Base-by-base conservation (phyloP, 78 protist species). In the Dictyostelium intermedium region DNA sequence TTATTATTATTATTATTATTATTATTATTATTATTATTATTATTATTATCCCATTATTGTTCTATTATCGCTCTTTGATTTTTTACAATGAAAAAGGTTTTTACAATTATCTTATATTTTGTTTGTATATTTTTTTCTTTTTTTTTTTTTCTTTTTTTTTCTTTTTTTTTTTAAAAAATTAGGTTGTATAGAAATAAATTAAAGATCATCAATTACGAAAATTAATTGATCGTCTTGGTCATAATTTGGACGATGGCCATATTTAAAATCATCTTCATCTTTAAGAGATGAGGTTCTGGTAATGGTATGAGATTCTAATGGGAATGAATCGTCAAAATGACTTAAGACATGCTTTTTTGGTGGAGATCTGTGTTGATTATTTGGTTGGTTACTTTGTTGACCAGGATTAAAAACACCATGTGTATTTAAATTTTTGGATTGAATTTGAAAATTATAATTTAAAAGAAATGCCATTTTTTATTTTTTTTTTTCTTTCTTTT, bases 261-360 rank as follows among this genome's bases (percentile, higher is more conserved):
- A 86, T 86, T 34, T 86, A 60, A 53, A 86, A 56, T 86, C 92
- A 25, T 86, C 92, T 39, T 86, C 92, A 60, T 86, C 92, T 77
- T 25, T 41, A 23, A 66, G 69, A 25, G 73, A 25, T 0, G 34
- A 25, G 8, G 78, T 83, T 83, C 39, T 27, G 30, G 53, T 85
- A 10, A 77, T 47, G 14, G 56, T 47, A 13, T 47, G 92, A 4
- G 37, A 53, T 56, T 86, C 92, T 35, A 86, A 39, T 20, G 92
- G 92, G 43, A 41, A 86, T 6, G 76, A 50, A 27, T 86, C 92
- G 39, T 86, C 92, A 53, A 86, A 86, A 37, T 86, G 92, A 30
- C 81, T 86, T 2, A 86, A 30, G 32, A 74, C 35, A 47, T 70
- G 56, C 7, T 73, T 86, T 60, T 37, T 73, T 73, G 92, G 92